These are phyloP conservation scores for Lipomyces lipofer DNA, from an alignment of 805 yeast species.

Conservation along the genomic window DNA sequence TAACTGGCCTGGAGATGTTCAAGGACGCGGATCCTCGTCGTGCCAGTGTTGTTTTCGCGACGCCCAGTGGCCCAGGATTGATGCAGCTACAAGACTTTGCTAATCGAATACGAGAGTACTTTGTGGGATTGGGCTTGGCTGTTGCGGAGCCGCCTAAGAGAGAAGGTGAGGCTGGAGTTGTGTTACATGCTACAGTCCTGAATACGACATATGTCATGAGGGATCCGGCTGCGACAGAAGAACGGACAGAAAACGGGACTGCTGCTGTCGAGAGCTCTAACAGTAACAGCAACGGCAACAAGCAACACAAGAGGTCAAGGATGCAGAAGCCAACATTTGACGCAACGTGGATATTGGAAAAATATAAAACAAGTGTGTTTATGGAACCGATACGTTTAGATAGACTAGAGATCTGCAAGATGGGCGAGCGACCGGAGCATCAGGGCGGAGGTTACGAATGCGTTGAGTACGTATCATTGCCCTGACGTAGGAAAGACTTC, in stretches of 20 bases:
- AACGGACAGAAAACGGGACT: neutral
- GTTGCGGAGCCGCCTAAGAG: neutral
- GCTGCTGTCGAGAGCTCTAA: too few species aligned
- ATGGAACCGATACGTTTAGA: constrained; percentile 2
- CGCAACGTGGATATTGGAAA: constrained; percentile 8
- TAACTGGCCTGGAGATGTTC: constrained; percentile 15
- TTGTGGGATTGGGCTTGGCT: constrained; percentile 13
- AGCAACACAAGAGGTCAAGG: neutral
- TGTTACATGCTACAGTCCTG: constrained; percentile 21
- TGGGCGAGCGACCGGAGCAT: constrained; percentile 15
- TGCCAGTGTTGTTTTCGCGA: constrained; percentile 23
- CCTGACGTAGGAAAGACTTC: neutral
- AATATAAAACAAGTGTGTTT: constrained; percentile 11
- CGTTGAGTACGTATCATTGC: constrained; percentile 12
- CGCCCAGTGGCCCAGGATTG: constrained; percentile 4
- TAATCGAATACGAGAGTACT: constrained; percentile 8
- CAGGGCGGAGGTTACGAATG: constrained; percentile 25
- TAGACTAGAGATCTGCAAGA: constrained; percentile 18
- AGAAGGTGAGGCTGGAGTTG: constrained; percentile 1
- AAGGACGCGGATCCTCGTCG: neutral
- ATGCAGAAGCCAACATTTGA: constrained; percentile 14
- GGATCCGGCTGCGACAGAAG: neutral
- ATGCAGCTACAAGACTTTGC: constrained; percentile 17
- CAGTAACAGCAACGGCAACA: neutral
- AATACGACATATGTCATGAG: constrained; percentile 10